Evolutionary conservation across 805 yeast species (phyloP).

Genomic region (Zygosaccharomyces siamensis): DNA sequence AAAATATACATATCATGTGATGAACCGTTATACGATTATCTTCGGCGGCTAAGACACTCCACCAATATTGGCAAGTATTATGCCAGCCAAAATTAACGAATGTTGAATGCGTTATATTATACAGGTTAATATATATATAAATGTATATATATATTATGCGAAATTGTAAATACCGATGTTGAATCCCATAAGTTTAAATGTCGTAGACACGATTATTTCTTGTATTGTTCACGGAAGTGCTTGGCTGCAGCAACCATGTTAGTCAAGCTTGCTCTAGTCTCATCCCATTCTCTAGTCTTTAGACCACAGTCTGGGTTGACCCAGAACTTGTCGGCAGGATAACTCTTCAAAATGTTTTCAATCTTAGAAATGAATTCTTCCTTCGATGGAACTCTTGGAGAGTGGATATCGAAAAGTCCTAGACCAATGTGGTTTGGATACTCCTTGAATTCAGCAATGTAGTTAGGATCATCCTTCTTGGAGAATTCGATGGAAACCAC

Average conservation of each 20-base stretch:
- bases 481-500: constrained; percentile 99
- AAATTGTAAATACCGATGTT: constrained; percentile 28
- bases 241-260: constrained; percentile 99
- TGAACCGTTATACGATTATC: too few species aligned
- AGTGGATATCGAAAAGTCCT: constrained; percentile 98
- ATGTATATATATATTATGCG: not conserved
- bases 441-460: constrained; percentile 94
- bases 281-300: constrained; percentile 99
- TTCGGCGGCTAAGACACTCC: too few species aligned
- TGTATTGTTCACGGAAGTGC: constrained; percentile 70
- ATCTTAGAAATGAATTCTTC: constrained; percentile 94
- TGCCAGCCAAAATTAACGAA: constrained; percentile 18
- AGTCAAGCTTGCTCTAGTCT: constrained; percentile 89
- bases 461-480: constrained; percentile 98
- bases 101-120: constrained; percentile 36
- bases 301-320: constrained; percentile 99
- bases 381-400: constrained; percentile 98
- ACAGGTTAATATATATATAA: constrained; percentile 9
- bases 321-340: constrained; percentile 99
- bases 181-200: constrained; percentile 24
- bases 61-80: not conserved
- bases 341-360: constrained; percentile 88
- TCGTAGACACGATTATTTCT: constrained; percentile 19
- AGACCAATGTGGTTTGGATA: constrained; percentile 99
- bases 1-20: not conserved